Conservation (phyloP, 1,284 basidiomycete genomes). For the Cutaneotrichosporon arboriforme region DNA sequence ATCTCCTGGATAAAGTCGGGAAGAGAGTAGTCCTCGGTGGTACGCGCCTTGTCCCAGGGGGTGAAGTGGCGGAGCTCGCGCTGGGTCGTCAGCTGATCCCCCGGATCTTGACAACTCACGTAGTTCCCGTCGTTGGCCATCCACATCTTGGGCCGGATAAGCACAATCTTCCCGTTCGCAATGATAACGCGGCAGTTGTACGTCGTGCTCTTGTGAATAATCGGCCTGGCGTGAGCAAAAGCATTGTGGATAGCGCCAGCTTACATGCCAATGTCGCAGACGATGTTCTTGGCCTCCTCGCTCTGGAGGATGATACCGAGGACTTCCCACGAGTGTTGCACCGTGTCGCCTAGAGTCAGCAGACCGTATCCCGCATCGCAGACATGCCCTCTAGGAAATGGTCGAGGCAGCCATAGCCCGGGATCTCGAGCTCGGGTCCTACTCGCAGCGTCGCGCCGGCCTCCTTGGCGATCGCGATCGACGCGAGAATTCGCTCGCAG, state of each 20-base stretch:
- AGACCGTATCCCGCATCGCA: no score
- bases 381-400: constrained; percentile 57
- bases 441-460: constrained; percentile 87
- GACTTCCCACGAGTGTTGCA: constrained; percentile 94
- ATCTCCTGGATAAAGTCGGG: constrained; percentile 79
- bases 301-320: constrained; percentile 77
- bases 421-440: constrained; percentile 98
- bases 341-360: constrained; percentile 68
- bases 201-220: constrained; percentile 92
- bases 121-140: constrained; percentile 98
- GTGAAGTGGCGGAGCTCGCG: constrained; percentile 94
- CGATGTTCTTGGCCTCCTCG: constrained; percentile 67
- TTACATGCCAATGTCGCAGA: constrained; percentile 92
- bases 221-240: constrained; percentile 60
- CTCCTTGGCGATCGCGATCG: constrained; percentile 80
- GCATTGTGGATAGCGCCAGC: constrained; percentile 43
- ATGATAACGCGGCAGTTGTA: constrained; percentile 95
- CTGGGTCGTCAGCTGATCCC: constrained; percentile 24
- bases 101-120: constrained; percentile 29
- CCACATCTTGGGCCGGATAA: constrained; percentile 99
- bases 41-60: constrained; percentile 82
- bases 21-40: constrained; percentile 82
- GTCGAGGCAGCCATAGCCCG: constrained; percentile 91
- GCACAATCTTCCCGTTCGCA: constrained; percentile 74
- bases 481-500: constrained; percentile 79